phyloP scores from a whole-genome alignment of 805 yeast species.

The Jamesozyma jinghongensis region DNA sequence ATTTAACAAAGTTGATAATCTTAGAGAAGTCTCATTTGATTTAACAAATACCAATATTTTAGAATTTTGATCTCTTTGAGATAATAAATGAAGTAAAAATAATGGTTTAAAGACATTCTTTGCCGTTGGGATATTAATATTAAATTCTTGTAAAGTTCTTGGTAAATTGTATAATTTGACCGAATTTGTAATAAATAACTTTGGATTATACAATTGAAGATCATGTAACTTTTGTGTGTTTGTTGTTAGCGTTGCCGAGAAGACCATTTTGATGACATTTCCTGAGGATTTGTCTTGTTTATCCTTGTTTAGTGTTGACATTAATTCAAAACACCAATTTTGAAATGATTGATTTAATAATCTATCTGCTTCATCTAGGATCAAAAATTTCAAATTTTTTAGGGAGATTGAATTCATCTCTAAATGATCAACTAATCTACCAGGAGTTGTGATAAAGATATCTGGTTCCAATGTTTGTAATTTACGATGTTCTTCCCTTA shows the following conservation, averaged over 20 bases:
- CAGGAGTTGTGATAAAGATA: conserved; percentile 64
- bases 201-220: conserved; percentile 61
- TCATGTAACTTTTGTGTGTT: conserved; percentile 80
- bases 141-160: conserved; percentile 37
- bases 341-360: conserved; percentile 83
- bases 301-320: conserved; percentile 33
- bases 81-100: conserved; percentile 48
- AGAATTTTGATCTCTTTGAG: conserved; percentile 5
- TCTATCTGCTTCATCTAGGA: conserved; percentile 78
- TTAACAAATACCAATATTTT: conserved; percentile 27
- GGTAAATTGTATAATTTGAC: conserved; percentile 57
- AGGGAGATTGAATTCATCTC: conserved; percentile 36
- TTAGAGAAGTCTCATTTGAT: conserved; percentile 72
- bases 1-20: conserved; percentile 50
- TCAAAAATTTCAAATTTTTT: conserved; percentile 47
- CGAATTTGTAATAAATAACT: conserved; percentile 60
- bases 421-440: conserved; percentile 74
- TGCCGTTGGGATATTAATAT: conserved; percentile 31
- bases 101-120: conserved; percentile 60
- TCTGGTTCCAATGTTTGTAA: conserved; percentile 48
- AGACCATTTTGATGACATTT: conserved; percentile 56
- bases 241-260: conserved; percentile 89
- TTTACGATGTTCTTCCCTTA: conserved; percentile 53
- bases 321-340: conserved; percentile 68
- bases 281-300: conserved; percentile 26